Percentiles rank a stretch among this genome's conserved stretches.
Evolutionary conservation across 2,329 filamentous ascomycete species (phyloP).

Genomic region (Leptosphaerulina australis): DNA sequence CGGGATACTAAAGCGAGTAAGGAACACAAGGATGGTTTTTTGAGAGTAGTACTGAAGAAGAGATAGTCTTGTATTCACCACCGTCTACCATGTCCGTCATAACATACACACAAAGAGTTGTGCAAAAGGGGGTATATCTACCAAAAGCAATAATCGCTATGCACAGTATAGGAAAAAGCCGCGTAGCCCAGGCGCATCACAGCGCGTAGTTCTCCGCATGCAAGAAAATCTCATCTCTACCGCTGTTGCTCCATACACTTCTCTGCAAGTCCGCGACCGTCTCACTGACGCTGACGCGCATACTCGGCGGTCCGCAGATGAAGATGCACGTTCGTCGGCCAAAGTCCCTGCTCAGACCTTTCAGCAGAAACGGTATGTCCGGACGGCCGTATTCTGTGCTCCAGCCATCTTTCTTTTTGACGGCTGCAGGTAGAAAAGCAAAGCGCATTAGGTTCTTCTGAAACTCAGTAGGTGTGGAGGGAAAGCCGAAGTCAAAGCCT

Average conservation of each 20-base stretch:
- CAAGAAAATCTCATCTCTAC: slow-evolving; percentile 87
- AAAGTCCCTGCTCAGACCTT: slow-evolving; percentile 80
- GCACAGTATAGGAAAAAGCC: slow-evolving; percentile 26
- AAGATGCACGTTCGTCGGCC: slow-evolving; percentile 86
- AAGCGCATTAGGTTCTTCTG: slow-evolving; percentile 91
- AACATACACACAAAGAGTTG: slow-evolving; percentile 23
- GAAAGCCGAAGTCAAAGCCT: slow-evolving; percentile 68
- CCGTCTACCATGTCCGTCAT: neutral
- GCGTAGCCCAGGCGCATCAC: slow-evolving; percentile 50
- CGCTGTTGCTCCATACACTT: slow-evolving; percentile 78
- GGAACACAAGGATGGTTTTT: too few species aligned
- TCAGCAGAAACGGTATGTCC: slow-evolving; percentile 84
- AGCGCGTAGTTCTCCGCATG: slow-evolving; percentile 96
- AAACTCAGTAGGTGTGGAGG: slow-evolving; percentile 81
- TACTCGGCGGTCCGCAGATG: slow-evolving; percentile 85
- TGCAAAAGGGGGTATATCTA: slow-evolving; percentile 28
- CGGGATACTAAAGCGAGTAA: neutral
- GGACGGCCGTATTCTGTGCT: slow-evolving; percentile 90
- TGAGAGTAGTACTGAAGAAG: neutral
- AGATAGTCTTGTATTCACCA: neutral
- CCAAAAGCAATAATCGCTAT: slow-evolving; percentile 32
- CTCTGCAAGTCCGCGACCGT: slow-evolving; percentile 83
- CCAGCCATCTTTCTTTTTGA: slow-evolving; percentile 73
- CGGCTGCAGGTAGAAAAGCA: slow-evolving; percentile 70
- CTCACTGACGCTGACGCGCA: slow-evolving; percentile 87